A percentile compares a stretch with the other conserved stretches of the same genome.
Conservation (phyloP, 192 early-diverging fungal species). For the Umbelopsis sp. region DNA sequence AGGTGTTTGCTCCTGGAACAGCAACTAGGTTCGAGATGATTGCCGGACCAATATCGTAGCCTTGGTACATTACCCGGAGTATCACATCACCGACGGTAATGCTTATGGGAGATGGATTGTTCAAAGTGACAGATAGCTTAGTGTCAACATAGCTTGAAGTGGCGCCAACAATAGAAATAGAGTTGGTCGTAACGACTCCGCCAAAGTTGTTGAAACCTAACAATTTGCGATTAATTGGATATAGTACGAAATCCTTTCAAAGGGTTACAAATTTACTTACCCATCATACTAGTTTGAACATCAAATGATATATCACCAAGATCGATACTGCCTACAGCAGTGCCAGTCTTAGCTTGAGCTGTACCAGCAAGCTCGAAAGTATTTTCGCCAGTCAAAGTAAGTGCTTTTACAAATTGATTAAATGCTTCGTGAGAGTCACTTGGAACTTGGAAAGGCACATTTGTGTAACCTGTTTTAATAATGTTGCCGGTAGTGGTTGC, state of each 20-base stretch:
- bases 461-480: conserved; percentile 26
- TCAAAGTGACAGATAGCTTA: conserved; percentile 43
- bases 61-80: conserved; percentile 40
- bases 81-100: conserved; percentile 52
- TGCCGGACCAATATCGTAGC: conserved; percentile 47
- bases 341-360: conserved; percentile 33
- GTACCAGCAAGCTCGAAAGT: conserved; percentile 34
- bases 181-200: conserved; percentile 22
- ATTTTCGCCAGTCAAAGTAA: conserved; percentile 27
- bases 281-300: conserved; percentile 39
- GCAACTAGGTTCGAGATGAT: conserved; percentile 44
- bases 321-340: conserved; percentile 40
- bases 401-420: conserved; percentile 29
- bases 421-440: conserved; percentile 26
- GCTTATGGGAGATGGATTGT: conserved; percentile 55
- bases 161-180: conserved; percentile 13
- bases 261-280: conserved; percentile 22
- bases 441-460: conserved; percentile 34
- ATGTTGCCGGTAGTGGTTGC: conserved; percentile 27
- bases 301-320: conserved; percentile 43
- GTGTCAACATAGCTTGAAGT: conserved; percentile 44
- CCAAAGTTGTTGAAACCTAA: conserved; percentile 38
- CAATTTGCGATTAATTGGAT: background rate
- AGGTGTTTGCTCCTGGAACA: conserved; percentile 49
- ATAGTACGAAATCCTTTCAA: background rate